Percentiles rank a stretch among this genome's conserved stretches.
Evolutionary conservation across 495 filamentous ascomycete species (phyloP).

Genomic region (Zalerion maritima): DNA sequence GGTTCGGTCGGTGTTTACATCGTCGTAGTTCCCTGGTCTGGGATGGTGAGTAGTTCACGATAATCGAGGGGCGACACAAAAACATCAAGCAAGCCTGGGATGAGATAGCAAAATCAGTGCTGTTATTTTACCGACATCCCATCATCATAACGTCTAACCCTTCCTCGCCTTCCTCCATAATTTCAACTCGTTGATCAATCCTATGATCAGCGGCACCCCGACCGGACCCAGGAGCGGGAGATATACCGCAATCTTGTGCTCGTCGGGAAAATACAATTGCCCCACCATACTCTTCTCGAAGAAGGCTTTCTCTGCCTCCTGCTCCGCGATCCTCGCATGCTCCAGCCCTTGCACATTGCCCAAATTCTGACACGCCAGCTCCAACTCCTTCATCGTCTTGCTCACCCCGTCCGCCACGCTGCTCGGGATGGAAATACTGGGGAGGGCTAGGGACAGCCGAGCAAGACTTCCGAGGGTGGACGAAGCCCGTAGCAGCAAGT

Average conservation of each 20-base stretch:
- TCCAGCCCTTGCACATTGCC: slow-evolving; percentile 45
- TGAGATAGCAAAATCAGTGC: neutral
- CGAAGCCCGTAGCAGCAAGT: slow-evolving; percentile 75
- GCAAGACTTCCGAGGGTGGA: slow-evolving; percentile 90
- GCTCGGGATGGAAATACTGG: slow-evolving; percentile 78
- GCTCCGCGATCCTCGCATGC: slow-evolving; percentile 71
- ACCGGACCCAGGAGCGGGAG: slow-evolving; percentile 82
- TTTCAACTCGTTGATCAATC: slow-evolving; percentile 65
- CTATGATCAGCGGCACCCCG: slow-evolving; percentile 77
- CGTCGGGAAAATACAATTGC: slow-evolving; percentile 92
- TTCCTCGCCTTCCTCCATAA: slow-evolving; percentile 30
- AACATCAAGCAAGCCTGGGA: neutral
- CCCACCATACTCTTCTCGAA: slow-evolving; percentile 99
- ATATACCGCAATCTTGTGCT: slow-evolving; percentile 98
- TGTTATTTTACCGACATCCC: no score
- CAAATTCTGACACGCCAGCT: slow-evolving; percentile 60
- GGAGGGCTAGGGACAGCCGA: slow-evolving; percentile 67
- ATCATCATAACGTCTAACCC: no score
- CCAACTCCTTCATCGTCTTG: slow-evolving; percentile 61
- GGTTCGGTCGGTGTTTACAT: no score
- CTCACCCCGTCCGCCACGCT: slow-evolving; percentile 75
- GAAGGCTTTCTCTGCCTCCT: slow-evolving; percentile 83
- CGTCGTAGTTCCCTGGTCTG: no score
- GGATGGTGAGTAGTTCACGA: no score
- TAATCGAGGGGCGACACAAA: no score